A percentile compares a stretch with the other conserved stretches of the same genome.
Conservation (phyloP, 768 basidiomycete genomes). For the Clavaria fumosa region DNA sequence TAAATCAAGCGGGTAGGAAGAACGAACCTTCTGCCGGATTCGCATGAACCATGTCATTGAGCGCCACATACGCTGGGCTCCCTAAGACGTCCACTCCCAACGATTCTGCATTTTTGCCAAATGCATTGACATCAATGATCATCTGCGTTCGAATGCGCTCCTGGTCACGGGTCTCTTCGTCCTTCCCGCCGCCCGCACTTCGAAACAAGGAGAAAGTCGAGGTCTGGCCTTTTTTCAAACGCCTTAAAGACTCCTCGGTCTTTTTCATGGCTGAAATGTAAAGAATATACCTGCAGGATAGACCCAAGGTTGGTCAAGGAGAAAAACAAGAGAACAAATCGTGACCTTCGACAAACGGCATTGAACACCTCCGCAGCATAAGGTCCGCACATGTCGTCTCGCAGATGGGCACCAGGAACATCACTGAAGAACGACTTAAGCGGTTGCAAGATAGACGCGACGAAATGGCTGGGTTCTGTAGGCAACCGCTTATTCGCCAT, state of each 20-base stretch:
- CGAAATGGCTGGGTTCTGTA: constrained; percentile 75
- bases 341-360: constrained; percentile 48
- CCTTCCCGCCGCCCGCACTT: constrained; percentile 26
- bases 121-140: constrained; percentile 73
- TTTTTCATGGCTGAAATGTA: constrained; percentile 79
- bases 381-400: constrained; percentile 32
- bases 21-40: constrained; percentile 21
- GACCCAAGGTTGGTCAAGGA: constrained; percentile 1
- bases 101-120: constrained; percentile 59
- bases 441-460: constrained; percentile 67
- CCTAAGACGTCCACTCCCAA: constrained; percentile 52
- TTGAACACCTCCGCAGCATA: constrained; percentile 56
- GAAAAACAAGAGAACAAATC: not conserved
- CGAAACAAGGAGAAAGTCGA: constrained; percentile 69
- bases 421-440: constrained; percentile 60
- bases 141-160: constrained; percentile 76
- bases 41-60: constrained; percentile 46
- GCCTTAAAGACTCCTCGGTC: constrained; percentile 77
- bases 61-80: constrained; percentile 35
- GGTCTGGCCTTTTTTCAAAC: constrained; percentile 80
- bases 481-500: constrained; percentile 61
- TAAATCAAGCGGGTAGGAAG: not conserved
- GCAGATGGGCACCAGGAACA: constrained; percentile 46
- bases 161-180: constrained; percentile 70
- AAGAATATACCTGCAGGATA: constrained; percentile 46